Evolutionary conservation across 2,329 filamentous ascomycete genomes (phyloP), one percentile per base, ranked within the genome.

Genomic region (Thielaviopsis cerberus): DNA sequence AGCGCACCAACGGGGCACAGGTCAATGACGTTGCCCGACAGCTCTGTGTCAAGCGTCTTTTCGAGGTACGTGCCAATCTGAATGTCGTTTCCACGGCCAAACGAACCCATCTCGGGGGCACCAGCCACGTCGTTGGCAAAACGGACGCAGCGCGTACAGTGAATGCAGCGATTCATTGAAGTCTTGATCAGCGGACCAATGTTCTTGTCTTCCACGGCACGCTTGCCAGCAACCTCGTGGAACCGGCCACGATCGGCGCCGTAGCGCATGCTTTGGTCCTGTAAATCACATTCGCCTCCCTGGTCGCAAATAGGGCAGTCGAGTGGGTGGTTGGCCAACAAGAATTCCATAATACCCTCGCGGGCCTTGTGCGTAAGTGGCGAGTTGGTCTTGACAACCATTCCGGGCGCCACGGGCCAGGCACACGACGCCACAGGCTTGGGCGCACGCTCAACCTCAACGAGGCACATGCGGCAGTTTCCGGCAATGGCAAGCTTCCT

Each of bases 201-300:
- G 72, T 98, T 97, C 80, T 98, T 98, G 73, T 98, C 92, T 75
- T 98, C 92, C 45, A 96, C 90, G 25, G 89, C 92, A 76, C 92
- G 87, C 80, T 98, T 98, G 73, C 92, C 92, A 58, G 81, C 83
- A 67, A 94, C 74, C 73, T 98, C 92, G 74, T 98, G 92, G 76
- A 98, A 98, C 66, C 92, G 86, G 62, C 92, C 92, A 69, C 92
- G 82, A 73, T 98, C 92, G 63, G 85, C 87, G 67, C 92, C 92
- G 70, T 98, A 98, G 72, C 92, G 82, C 91, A 98, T 97, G 58
- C 91, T 97, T 77, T 98, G 92, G 71, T 98, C 92, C 74, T 98
- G 92, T 62, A 98, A 82, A 77, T 98, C 92, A 73, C 92, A 98
- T 73, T 98, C 92, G 69, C 92, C 92, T 76, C 92, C 92, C 73